Percentiles rank a stretch among this genome's conserved stretches.
These are phyloP conservation scores for Schwanniomyces polymorphus DNA, from an alignment of 805 yeast species.

Conservation along the genomic window DNA sequence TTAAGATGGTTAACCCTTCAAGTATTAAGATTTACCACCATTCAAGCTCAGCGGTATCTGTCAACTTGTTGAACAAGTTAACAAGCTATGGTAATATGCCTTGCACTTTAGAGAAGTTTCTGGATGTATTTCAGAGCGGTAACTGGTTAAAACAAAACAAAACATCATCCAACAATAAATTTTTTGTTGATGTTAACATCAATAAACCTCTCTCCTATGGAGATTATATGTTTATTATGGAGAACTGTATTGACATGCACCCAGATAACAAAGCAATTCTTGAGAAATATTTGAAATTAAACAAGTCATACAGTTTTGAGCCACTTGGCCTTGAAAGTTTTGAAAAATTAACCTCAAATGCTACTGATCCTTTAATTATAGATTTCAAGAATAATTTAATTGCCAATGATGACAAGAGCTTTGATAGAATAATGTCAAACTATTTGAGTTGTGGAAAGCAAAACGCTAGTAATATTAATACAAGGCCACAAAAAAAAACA, in stretches of 20 bases:
- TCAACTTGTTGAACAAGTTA: slow-evolving; percentile 23
- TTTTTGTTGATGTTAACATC: slow-evolving; percentile 15
- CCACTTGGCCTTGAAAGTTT: slow-evolving; percentile 9
- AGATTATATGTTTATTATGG: slow-evolving; percentile 26
- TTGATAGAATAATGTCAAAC: slow-evolving; percentile 40
- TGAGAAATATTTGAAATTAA: slow-evolving; percentile 11
- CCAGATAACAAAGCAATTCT: slow-evolving; percentile 32
- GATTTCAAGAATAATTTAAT: slow-evolving; percentile 40
- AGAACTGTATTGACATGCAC: slow-evolving; percentile 30
- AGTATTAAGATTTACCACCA: slow-evolving; percentile 26
- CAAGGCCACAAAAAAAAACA: background rate
- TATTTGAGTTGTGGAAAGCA: slow-evolving; percentile 33
- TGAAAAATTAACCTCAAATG: slow-evolving; percentile 4
- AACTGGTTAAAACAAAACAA: background rate
- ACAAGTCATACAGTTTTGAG: slow-evolving; percentile 6
- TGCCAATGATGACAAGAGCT: slow-evolving; percentile 37
- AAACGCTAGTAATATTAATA: slow-evolving; percentile 8
- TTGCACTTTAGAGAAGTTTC: slow-evolving; percentile 4
- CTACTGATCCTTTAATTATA: slow-evolving; percentile 24
- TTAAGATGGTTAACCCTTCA: background rate
- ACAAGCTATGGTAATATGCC: slow-evolving; percentile 17
- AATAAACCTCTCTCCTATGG: slow-evolving; percentile 18
- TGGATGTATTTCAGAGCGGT: background rate
- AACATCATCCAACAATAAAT: slow-evolving; percentile 10
- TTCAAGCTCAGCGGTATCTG: slow-evolving; percentile 22